These are phyloP conservation scores for Citrullus mucosospermus DNA, from an alignment of 306 rosid species.

Conservation along the genomic window DNA sequence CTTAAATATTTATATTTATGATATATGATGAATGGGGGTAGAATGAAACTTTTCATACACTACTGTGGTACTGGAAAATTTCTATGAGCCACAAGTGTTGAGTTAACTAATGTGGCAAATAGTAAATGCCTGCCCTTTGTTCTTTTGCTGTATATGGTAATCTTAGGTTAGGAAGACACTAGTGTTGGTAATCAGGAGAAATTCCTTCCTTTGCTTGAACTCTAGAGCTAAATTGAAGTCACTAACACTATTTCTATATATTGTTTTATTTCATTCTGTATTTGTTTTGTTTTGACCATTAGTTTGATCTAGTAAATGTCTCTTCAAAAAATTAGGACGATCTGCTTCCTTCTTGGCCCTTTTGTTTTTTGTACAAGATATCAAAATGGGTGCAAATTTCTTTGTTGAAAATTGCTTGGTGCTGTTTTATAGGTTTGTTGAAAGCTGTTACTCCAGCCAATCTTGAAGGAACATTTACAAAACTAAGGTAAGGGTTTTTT, in stretches of 20 bases:
- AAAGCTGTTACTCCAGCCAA: background rate
- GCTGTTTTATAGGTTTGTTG: background rate
- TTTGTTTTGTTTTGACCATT: background rate
- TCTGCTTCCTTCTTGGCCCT: background rate
- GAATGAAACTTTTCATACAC: too few relatives aligned
- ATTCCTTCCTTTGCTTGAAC: background rate
- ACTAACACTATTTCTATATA: background rate
- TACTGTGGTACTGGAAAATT: too few relatives aligned
- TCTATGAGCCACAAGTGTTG: conserved; percentile 71
- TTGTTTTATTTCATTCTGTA: background rate
- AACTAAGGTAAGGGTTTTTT: background rate
- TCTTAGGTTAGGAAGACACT: background rate
- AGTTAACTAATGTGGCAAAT: conserved; percentile 81
- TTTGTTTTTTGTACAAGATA: background rate
- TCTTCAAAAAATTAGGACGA: background rate
- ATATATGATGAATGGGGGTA: too few relatives aligned
- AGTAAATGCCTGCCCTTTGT: conserved; percentile 23
- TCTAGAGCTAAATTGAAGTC: background rate
- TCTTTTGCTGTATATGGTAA: background rate
- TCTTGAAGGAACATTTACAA: background rate
- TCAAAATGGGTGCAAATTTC: background rate
- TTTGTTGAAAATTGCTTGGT: background rate
- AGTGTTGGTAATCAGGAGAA: background rate
- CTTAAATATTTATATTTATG: too few relatives aligned
- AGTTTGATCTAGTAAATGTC: background rate